phyloP scores from a whole-genome alignment of 768 basidiomycete species.

The Leccinellum rugosiceps region DNA sequence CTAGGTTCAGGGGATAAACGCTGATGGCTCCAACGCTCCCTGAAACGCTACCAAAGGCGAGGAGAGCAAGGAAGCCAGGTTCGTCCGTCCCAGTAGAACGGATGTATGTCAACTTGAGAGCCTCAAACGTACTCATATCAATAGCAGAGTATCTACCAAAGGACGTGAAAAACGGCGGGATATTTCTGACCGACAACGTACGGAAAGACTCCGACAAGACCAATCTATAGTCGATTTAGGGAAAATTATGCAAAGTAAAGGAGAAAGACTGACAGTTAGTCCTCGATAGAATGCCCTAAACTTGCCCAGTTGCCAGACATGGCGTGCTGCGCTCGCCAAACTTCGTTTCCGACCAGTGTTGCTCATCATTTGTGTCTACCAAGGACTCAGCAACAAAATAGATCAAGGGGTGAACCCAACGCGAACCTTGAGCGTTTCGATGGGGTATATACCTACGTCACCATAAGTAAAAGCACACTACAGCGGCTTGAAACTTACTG shows the following conservation, averaged over 20 bases:
- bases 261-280: slow-evolving; percentile 63
- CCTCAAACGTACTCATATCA: slow-evolving; percentile 97
- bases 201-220: slow-evolving; percentile 96
- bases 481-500: slow-evolving; percentile 46
- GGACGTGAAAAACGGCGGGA: slow-evolving; percentile 2
- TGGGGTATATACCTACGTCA: slow-evolving; percentile 83
- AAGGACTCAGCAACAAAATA: slow-evolving; percentile 3
- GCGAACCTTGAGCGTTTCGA: slow-evolving; percentile 89
- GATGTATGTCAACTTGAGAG: slow-evolving; percentile 86
- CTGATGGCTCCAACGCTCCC: slow-evolving; percentile 92
- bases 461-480: slow-evolving; percentile 15
- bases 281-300: slow-evolving; percentile 88
- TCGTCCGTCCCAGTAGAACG: slow-evolving; percentile 86
- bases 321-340: slow-evolving; percentile 59
- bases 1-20: slow-evolving; percentile 89
- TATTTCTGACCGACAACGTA: slow-evolving; percentile 33
- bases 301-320: slow-evolving; percentile 78
- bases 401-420: neutral
- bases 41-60: slow-evolving; percentile 90
- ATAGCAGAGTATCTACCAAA: slow-evolving; percentile 78
- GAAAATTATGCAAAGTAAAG: slow-evolving; percentile 7
- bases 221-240: slow-evolving; percentile 56
- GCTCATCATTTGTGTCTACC: slow-evolving; percentile 95
- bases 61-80: slow-evolving; percentile 80
- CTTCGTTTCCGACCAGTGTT: slow-evolving; percentile 61